Conservation (phyloP, 2,329 filamentous ascomycete genomes). For the Elsinoe arachidis region DNA sequence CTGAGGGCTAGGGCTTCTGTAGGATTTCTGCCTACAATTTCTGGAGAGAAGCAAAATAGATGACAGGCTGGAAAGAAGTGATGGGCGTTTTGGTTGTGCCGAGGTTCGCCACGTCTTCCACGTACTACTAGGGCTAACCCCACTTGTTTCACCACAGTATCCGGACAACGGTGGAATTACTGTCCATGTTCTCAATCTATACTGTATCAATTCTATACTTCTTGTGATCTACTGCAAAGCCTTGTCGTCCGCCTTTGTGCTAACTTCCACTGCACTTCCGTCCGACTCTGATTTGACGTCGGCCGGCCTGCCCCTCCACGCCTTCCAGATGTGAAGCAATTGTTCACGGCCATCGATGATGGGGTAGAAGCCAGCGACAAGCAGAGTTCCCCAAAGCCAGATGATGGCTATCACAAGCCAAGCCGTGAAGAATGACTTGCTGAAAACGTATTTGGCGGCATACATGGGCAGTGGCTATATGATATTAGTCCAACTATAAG, state of each 20-base stretch:
- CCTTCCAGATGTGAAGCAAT: neutral
- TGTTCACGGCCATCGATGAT: conserved; percentile 61
- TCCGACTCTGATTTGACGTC: neutral
- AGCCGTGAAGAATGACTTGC: conserved; percentile 71
- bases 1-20: neutral
- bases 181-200: neutral
- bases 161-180: too few species aligned
- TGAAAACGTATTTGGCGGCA: conserved; percentile 71
- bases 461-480: conserved; percentile 82
- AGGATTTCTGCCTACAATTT: neutral
- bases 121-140: too few species aligned
- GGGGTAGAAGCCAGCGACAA: conserved; percentile 72
- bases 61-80: neutral
- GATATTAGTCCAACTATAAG: neutral
- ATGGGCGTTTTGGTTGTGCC: neutral
- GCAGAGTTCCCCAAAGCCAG: conserved; percentile 66
- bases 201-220: neutral
- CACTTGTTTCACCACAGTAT: too few species aligned
- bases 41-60: neutral
- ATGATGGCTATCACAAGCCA: conserved; percentile 64
- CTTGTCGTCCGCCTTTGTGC: neutral
- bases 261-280: neutral
- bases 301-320: neutral
- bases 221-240: neutral
- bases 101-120: neutral